Evolutionary conservation across 768 basidiomycete species (phyloP).

Genomic region (Tulasnella sp.): DNA sequence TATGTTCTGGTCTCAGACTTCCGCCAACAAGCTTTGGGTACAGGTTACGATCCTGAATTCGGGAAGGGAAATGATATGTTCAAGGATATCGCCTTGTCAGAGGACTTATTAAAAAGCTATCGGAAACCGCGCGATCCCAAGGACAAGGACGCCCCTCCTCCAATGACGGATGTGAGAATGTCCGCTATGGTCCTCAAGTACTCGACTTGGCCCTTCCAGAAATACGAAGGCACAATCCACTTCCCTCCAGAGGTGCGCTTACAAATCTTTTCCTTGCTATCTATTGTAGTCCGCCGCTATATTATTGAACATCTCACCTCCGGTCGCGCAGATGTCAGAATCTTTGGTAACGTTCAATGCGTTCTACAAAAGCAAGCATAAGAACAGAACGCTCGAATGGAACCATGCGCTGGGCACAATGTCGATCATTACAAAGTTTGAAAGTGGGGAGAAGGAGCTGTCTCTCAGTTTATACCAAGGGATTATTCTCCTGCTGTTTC

Average conservation of each 20-base stretch:
- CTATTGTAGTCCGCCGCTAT: too few species aligned
- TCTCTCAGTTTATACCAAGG: slow-evolving; percentile 87
- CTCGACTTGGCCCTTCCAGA: slow-evolving; percentile 73
- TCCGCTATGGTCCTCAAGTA: slow-evolving; percentile 75
- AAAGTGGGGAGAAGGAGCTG: slow-evolving; percentile 64
- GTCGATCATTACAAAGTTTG: slow-evolving; percentile 60
- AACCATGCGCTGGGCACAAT: slow-evolving; percentile 79
- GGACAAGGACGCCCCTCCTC: slow-evolving; percentile 18
- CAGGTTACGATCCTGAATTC: slow-evolving; percentile 93
- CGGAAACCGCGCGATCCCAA: slow-evolving; percentile 31
- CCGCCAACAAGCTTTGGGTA: not conserved
- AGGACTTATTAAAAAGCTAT: slow-evolving; percentile 60
- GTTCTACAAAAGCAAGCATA: slow-evolving; percentile 74
- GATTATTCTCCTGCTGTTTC: slow-evolving; percentile 77
- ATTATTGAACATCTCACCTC: slow-evolving; percentile 8
- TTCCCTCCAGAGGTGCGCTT: slow-evolving; percentile 43
- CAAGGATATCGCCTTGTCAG: slow-evolving; percentile 70
- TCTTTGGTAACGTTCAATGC: slow-evolving; percentile 49
- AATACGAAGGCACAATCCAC: slow-evolving; percentile 29
- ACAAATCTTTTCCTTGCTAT: not conserved
- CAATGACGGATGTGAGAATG: slow-evolving; percentile 30
- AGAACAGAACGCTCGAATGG: slow-evolving; percentile 69
- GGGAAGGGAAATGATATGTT: slow-evolving; percentile 94
- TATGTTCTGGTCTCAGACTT: not conserved
- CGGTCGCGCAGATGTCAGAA: slow-evolving; percentile 49